Evolutionary conservation across 75 land plant genomes (phyloP).

Genomic region (Cunninghamia lanceolata): DNA sequence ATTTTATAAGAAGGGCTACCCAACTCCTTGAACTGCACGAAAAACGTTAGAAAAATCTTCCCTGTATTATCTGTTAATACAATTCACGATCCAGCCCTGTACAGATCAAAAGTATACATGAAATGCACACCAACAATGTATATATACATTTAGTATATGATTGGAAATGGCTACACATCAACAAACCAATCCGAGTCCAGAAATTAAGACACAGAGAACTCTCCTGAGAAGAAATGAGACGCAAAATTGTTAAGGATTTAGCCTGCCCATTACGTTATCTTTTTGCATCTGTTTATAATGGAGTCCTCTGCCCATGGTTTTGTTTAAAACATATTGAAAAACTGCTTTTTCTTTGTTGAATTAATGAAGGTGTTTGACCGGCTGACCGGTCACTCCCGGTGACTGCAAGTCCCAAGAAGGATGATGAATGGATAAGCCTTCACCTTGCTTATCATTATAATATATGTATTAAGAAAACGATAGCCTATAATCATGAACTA

Average conservation of each 20-base stretch:
- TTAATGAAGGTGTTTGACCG: not conserved
- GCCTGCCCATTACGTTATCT: not conserved
- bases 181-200: not conserved
- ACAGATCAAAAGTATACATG: not conserved
- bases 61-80: not conserved
- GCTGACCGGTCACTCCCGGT: not conserved
- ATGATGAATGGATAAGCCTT: not conserved
- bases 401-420: not conserved
- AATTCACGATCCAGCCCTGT: not conserved
- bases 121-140: not conserved
- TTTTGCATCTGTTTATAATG: not conserved
- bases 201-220: not conserved
- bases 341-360: not conserved
- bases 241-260: not conserved
- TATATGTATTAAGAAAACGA: no score
- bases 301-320: not conserved
- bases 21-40: not conserved
- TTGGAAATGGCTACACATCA: not conserved
- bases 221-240: not conserved
- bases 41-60: not conserved
- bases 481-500: no score
- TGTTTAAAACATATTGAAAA: not conserved
- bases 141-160: not conserved
- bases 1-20: not conserved
- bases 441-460: not conserved